Conservation (phyloP, 2,329 filamentous ascomycete species). For the Tolypocladium inflatum region DNA sequence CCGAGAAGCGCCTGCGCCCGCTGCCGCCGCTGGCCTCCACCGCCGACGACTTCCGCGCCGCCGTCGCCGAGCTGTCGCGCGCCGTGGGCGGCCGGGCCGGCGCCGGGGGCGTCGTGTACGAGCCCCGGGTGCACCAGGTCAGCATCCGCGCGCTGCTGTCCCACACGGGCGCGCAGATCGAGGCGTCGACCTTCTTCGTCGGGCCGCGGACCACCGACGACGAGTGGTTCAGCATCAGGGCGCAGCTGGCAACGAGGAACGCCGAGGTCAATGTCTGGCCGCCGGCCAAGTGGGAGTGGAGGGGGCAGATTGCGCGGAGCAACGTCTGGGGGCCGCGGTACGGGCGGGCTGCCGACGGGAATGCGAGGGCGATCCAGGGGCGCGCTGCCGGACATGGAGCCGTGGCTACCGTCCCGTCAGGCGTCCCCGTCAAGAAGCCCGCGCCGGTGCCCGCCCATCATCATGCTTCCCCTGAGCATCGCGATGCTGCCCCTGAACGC, state of each 20-base stretch:
- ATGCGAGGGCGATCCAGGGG: not conserved
- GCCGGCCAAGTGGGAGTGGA: conserved; percentile 8
- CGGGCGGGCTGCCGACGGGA: not conserved
- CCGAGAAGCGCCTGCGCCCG: not conserved
- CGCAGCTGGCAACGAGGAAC: conserved; percentile 7
- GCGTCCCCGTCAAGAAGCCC: not conserved
- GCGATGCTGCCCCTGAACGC: conserved; percentile 14
- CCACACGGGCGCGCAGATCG: not conserved
- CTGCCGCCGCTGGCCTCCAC: conserved; percentile 3
- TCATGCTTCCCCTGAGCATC: not conserved
- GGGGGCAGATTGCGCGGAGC: conserved; percentile 3
- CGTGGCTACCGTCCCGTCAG: conserved; percentile 13
- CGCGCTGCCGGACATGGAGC: not conserved
- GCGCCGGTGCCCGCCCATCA: too few species aligned
- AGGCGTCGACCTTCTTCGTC: conserved; percentile 10
- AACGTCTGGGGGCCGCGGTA: conserved; percentile 15
- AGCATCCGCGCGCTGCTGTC: conserved; percentile 7
- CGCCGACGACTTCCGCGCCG: not conserved
- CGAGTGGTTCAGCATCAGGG: conserved; percentile 14
- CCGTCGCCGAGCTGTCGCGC: conserved; percentile 1
- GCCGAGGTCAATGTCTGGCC: conserved; percentile 5
- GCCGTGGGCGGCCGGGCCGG: not conserved
- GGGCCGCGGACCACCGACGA: conserved; percentile 5
- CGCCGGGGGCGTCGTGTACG: not conserved
- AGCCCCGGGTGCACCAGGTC: not conserved